Evolutionary conservation across 352 stramenopile genomes (phyloP).

Genomic region (Phytophthora citrophthora): DNA sequence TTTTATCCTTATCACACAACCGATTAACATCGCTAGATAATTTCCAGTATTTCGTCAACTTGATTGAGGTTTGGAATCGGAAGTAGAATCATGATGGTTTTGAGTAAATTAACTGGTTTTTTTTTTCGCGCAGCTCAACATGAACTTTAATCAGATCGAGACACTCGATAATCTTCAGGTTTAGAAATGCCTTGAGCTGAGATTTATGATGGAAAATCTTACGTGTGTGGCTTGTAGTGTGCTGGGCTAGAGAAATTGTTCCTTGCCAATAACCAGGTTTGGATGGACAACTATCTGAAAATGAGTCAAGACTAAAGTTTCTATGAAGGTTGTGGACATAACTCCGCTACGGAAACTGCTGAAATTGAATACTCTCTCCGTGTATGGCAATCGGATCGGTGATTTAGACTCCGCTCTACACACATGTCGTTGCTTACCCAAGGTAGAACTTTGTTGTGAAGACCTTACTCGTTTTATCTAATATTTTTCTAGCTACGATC

Average conservation of each 20-base stretch:
- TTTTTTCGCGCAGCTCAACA: constrained; percentile 50
- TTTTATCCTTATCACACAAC: constrained; percentile 88
- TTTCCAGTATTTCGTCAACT: constrained; percentile 74
- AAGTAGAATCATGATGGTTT: no score
- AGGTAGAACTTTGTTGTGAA: constrained; percentile 27
- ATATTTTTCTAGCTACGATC: constrained; percentile 50
- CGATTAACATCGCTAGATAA: constrained; percentile 57
- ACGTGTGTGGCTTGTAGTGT: constrained; percentile 38
- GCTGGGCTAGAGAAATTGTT: constrained; percentile 69
- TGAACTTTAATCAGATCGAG: constrained; percentile 73
- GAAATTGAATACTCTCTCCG: constrained; percentile 62
- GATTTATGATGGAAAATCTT: background rate
- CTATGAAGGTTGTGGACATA: constrained; percentile 51
- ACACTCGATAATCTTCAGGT: constrained; percentile 60
- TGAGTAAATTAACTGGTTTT: background rate
- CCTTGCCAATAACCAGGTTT: constrained; percentile 63
- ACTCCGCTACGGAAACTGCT: constrained; percentile 47
- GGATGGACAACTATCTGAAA: no score
- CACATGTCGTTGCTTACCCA: constrained; percentile 55
- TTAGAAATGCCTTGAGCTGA: background rate
- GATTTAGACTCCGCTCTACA: constrained; percentile 58
- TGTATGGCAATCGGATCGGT: constrained; percentile 63
- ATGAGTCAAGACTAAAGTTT: background rate
- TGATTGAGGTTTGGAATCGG: constrained; percentile 60
- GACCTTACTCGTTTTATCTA: background rate